Percentiles rank a stretch among this genome's conserved stretches.
Conservation (phyloP, 345 rosid species). For the Bruguiera parviflora region DNA sequence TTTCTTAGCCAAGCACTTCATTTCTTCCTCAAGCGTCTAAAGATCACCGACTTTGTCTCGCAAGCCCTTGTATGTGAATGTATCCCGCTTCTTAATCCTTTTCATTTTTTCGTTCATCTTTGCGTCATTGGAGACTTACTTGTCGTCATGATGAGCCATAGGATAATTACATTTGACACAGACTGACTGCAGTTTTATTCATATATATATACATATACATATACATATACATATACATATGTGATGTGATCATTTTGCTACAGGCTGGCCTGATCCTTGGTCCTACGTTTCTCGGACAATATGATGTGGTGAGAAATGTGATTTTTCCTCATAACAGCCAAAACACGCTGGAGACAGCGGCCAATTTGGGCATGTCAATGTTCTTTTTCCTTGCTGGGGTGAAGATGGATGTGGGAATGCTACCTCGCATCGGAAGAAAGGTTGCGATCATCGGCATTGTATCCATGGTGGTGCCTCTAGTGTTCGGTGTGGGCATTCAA, state of each 20-base stretch:
- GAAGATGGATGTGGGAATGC: constrained; percentile 25
- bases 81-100: neutral
- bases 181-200: too few relatives aligned
- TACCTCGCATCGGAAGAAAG: constrained; percentile 21
- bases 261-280: constrained; percentile 40
- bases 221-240: too few relatives aligned
- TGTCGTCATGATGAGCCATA: neutral
- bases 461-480: neutral
- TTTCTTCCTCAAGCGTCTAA: constrained; percentile 9
- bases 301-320: neutral
- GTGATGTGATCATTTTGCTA: neutral
- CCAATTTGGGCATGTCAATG: constrained; percentile 20
- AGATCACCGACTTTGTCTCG: constrained; percentile 5
- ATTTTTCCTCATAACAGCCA: constrained; percentile 27
- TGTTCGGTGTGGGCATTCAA: neutral
- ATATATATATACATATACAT: too few relatives aligned
- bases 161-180: neutral
- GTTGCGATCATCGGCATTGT: constrained; percentile 20
- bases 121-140: neutral
- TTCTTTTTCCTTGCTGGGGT: constrained; percentile 32
- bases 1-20: neutral
- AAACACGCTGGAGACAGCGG: constrained; percentile 8
- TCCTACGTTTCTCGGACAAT: constrained; percentile 26
- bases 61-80: constrained; percentile 12
- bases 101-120: neutral